Percentiles rank a stretch among this genome's conserved stretches.
phyloP scores from a whole-genome alignment of 2,329 filamentous ascomycete species.

The Aspergillus hiratsukae region DNA sequence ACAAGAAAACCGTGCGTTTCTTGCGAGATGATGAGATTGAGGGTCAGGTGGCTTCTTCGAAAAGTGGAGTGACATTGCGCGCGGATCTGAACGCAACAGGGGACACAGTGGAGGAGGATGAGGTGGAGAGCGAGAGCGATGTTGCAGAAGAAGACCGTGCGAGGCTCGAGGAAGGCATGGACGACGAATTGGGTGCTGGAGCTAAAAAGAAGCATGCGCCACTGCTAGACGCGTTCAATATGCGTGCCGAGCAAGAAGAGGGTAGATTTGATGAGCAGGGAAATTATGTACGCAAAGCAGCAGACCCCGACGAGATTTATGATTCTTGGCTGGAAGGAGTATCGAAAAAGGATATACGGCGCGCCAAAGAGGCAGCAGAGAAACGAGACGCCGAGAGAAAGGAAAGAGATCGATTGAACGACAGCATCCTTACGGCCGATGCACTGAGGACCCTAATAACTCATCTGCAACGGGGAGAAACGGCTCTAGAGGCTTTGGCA shows the following conservation, averaged over 20 bases:
- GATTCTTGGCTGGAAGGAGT: conserved; percentile 90
- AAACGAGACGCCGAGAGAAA: conserved; percentile 74
- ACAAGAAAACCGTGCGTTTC: conserved; percentile 59
- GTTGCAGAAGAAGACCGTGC: conserved; percentile 65
- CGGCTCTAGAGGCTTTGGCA: conserved; percentile 79
- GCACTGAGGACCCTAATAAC: conserved; percentile 69
- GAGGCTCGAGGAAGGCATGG: conserved; percentile 69
- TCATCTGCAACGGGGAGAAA: conserved; percentile 74
- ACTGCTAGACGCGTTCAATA: conserved; percentile 93
- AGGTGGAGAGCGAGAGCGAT: conserved; percentile 54
- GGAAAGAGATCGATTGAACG: conserved; percentile 67
- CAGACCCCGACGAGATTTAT: conserved; percentile 82
- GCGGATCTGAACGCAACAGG: conserved; percentile 50
- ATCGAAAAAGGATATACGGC: conserved; percentile 89
- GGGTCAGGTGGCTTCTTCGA: conserved; percentile 71
- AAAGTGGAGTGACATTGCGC: conserved; percentile 65
- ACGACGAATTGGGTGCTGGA: conserved; percentile 85
- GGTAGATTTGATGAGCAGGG: conserved; percentile 86
- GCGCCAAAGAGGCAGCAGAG: conserved; percentile 80
- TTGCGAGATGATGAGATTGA: conserved; percentile 63
- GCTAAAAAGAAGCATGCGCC: conserved; percentile 90
- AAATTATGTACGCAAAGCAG: conserved; percentile 86
- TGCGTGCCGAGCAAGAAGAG: conserved; percentile 84
- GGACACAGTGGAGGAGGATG: conserved; percentile 58
- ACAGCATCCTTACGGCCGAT: conserved; percentile 68